Evolutionary conservation across 1,139 yeast species (phyloP).

Genomic region (Lodderomyces beijingensis): DNA sequence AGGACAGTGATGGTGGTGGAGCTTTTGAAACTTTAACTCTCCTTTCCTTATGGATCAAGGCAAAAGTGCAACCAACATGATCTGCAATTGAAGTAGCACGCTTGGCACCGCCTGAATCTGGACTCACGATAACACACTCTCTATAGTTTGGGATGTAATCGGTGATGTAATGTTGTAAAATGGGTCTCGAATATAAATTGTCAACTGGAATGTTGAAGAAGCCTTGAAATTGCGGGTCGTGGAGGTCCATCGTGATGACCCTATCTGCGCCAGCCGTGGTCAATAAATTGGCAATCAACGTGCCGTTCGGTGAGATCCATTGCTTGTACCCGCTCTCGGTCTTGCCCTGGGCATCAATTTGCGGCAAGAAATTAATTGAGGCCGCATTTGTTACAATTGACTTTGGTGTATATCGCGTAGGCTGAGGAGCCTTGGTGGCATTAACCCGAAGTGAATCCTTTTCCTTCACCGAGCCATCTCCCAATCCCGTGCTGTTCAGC

Average conservation of each 20-base stretch:
- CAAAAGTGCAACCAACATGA: conserved; percentile 82
- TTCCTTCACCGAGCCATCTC: background rate
- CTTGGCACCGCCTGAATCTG: conserved; percentile 98
- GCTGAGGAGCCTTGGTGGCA: conserved; percentile 10
- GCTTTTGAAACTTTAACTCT: conserved; percentile 45
- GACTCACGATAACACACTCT: conserved; percentile 84
- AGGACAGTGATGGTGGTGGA: conserved; percentile 25
- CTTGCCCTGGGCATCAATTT: conserved; percentile 37
- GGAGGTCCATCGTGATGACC: conserved; percentile 95
- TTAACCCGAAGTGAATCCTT: conserved; percentile 16
- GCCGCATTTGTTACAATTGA: conserved; percentile 26
- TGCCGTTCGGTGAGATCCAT: conserved; percentile 97
- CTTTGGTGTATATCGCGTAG: conserved; percentile 19
- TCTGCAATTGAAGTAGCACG: conserved; percentile 95
- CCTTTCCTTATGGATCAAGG: conserved; percentile 93
- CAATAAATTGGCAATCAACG: conserved; percentile 80
- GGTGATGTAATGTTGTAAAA: conserved; percentile 73
- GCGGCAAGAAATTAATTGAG: conserved; percentile 24
- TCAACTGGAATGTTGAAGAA: conserved; percentile 92
- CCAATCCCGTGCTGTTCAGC: background rate
- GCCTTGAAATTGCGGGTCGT: conserved; percentile 94
- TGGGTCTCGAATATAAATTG: conserved; percentile 80
- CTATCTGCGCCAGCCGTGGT: conserved; percentile 96
- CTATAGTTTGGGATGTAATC: conserved; percentile 69
- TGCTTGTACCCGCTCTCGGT: conserved; percentile 72